Base-by-base conservation (phyloP, 106 monocot genomes). In the Apostasia shenzhenica region DNA sequence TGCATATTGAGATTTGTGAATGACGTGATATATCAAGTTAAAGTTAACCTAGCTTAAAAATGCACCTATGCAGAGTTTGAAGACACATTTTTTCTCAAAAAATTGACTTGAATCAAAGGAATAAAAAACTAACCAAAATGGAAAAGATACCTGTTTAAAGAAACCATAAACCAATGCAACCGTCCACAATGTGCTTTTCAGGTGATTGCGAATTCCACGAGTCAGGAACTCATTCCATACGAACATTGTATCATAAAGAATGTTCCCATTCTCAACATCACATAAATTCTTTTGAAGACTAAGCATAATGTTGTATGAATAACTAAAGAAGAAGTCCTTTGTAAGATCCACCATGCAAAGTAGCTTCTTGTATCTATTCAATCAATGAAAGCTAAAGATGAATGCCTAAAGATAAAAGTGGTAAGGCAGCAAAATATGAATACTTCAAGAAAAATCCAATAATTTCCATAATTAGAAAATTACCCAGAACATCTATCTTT, bases 271-370 rank as follows among this genome's bases (percentile, higher is more conserved):
- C 51, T 85, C 74, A 6, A 66, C 77, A 67, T 87, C 76, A 57
- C 74, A 76, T 67, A 88, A 60, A 65, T 99, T 99, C 73, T 88
- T 90, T 59, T 99, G 99, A 58, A 99, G 81, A 76, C 93, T 93
- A 67, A 76, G 74, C 99, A 99, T 99, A 50, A 99, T 57, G 54
- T 87, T 83, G 79, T 93, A 93, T 42, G 93, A 93, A 78, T 99
- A 99, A 83, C 99, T 99, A 80, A 93, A 99, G 81, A 87, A 99
- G 99, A 99, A 99, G 80, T 93, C 99, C 78, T 90, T 93, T 51
- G 99, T 81, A 50, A 99, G 90, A 78, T 99, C 93, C 81, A 99
- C 90, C 46, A 83, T 78, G 76, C 81, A 80, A 41, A 99, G 81
- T 1, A 99, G 90, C 81, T 82, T 83, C 80, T 93, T 99, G 85